Evolutionary conservation across 2,329 filamentous ascomycete genomes (phyloP).

Genomic region (Microdochium trichocladiopsis): DNA sequence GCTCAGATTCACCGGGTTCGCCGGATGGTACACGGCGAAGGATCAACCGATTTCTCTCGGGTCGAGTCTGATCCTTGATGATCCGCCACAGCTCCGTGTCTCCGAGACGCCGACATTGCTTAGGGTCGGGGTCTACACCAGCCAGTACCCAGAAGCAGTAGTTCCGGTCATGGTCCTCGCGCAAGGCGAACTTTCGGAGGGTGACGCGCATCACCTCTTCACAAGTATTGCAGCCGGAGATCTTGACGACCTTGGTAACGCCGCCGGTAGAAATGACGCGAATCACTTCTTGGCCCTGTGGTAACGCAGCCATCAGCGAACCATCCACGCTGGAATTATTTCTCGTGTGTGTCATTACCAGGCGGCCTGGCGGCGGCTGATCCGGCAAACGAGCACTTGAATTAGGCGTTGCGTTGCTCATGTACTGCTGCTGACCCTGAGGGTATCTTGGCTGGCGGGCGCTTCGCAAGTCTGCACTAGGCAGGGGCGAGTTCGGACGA

Average conservation of each 20-base stretch:
- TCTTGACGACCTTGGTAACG: conserved; percentile 88
- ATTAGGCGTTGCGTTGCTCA: conserved; percentile 40
- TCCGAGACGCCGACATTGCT: conserved; percentile 71
- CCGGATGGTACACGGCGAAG: conserved; percentile 87
- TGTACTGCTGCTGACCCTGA: conserved; percentile 37
- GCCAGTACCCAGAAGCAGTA: conserved; percentile 96
- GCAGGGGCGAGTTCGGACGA: conserved; percentile 62
- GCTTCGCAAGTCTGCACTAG: conserved; percentile 48
- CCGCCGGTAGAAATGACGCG: conserved; percentile 89
- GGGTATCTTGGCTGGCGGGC: conserved; percentile 49
- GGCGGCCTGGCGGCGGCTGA: conserved; percentile 49
- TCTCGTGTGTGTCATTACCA: conserved; percentile 64
- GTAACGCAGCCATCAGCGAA: conserved; percentile 78
- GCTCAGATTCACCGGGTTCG: conserved; percentile 79
- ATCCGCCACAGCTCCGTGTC: conserved; percentile 88
- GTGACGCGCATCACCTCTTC: conserved; percentile 92
- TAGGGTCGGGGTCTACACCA: conserved; percentile 75
- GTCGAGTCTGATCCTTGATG: conserved; percentile 76
- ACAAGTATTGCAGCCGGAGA: conserved; percentile 82
- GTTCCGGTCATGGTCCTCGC: conserved; percentile 86
- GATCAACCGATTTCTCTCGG: conserved; percentile 86
- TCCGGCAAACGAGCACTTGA: conserved; percentile 57
- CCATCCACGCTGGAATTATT: conserved; percentile 81
- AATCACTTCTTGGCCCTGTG: conserved; percentile 81
- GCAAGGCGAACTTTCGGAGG: conserved; percentile 77